Conservation (phyloP, 805 yeast species). For the Kuraishia molischiana region DNA sequence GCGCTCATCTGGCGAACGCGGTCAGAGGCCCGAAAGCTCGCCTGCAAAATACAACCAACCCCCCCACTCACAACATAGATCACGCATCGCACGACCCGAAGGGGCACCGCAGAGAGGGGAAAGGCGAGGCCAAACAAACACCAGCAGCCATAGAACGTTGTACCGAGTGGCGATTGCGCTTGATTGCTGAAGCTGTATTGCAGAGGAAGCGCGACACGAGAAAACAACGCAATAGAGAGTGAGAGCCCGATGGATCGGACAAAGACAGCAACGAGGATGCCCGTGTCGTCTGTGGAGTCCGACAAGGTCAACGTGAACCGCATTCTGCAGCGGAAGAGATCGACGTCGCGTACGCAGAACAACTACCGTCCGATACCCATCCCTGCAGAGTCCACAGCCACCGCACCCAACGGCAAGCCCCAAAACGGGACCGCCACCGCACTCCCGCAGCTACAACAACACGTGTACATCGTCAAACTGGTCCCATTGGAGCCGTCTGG, state of each 20-base stretch:
- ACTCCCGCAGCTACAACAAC: constrained; percentile 18
- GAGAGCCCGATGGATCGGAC: neutral
- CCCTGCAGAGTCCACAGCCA: constrained; percentile 7
- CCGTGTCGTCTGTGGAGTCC: neutral
- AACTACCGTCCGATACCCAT: constrained; percentile 18
- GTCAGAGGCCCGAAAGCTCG: too few relatives aligned
- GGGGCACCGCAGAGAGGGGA: too few relatives aligned
- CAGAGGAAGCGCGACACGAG: too few relatives aligned
- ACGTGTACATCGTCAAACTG: constrained; percentile 57
- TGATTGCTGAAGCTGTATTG: too few relatives aligned
- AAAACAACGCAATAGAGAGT: too few relatives aligned
- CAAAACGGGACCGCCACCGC: constrained; percentile 3
- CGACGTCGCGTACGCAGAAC: constrained; percentile 21
- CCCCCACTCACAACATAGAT: too few relatives aligned
- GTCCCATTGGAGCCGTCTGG: constrained; percentile 76
- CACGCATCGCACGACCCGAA: too few relatives aligned
- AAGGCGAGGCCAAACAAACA: too few relatives aligned
- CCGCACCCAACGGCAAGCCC: constrained; percentile 1
- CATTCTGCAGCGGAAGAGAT: constrained; percentile 16
- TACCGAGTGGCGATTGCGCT: too few relatives aligned
- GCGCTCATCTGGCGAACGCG: too few relatives aligned
- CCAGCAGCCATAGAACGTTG: too few relatives aligned
- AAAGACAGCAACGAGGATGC: neutral
- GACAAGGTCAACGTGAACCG: neutral
- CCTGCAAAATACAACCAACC: too few relatives aligned